Evolutionary conservation across 495 filamentous ascomycete genomes (phyloP).

Genomic region (Podospora australis): DNA sequence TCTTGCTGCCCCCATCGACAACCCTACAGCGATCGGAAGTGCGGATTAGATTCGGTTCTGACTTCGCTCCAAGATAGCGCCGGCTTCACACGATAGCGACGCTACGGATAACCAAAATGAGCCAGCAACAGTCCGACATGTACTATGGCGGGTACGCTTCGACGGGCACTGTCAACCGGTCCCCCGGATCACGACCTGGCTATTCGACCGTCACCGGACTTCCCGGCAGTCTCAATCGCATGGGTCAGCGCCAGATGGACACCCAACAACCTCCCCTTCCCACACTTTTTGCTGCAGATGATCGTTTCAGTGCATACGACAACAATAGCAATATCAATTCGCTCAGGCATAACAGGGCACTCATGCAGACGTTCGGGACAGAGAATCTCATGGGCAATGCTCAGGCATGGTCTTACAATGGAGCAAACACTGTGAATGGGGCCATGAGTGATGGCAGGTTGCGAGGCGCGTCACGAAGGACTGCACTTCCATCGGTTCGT

Average conservation of each 20-base stretch:
- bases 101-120: constrained; percentile 19
- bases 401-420: constrained; percentile 47
- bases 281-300: constrained; percentile 38
- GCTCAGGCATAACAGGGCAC: constrained; percentile 38
- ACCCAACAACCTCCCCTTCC: constrained; percentile 30
- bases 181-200: constrained; percentile 37
- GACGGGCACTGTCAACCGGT: constrained; percentile 34
- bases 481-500: constrained; percentile 42
- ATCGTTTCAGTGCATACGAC: constrained; percentile 43
- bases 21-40: too few species aligned
- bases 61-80: constrained; percentile 16
- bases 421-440: constrained; percentile 42
- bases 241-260: constrained; percentile 48
- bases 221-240: constrained; percentile 61
- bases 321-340: constrained; percentile 51
- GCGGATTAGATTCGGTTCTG: too few species aligned
- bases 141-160: constrained; percentile 25
- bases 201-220: constrained; percentile 53
- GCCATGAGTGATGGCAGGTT: constrained; percentile 42
- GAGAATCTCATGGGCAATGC: constrained; percentile 39
- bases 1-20: too few species aligned
- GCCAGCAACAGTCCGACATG: constrained; percentile 24
- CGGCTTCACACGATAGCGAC: constrained; percentile 17
- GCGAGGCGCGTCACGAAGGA: constrained; percentile 38
- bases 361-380: constrained; percentile 35